Evolutionary conservation across 139 green algal genomes (phyloP).

Genomic region (Raphidocelis subcapitata): DNA sequence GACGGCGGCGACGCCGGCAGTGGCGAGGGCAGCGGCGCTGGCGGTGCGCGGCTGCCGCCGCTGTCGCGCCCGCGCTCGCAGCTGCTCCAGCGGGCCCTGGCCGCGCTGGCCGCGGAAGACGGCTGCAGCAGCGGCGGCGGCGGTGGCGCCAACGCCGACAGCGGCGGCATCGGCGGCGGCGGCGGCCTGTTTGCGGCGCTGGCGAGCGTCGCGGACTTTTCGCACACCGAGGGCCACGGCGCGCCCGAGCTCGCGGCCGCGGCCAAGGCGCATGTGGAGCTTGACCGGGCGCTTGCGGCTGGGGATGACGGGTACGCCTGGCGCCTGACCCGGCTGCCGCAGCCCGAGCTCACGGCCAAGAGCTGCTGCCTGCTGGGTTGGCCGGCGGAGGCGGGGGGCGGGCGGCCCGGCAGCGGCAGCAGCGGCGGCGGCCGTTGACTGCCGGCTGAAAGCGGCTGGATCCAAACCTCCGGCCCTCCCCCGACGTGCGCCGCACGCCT

Average conservation of each 20-base stretch:
- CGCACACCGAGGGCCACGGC: slow-evolving; percentile 13
- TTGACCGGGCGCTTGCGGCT: slow-evolving; percentile 6
- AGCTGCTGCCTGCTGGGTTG: slow-evolving; percentile 9
- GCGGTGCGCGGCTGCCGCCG: background rate
- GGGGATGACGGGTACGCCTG: slow-evolving; percentile 3
- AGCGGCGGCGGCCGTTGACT: too few relatives aligned
- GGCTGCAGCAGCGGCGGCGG: background rate
- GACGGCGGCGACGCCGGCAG: background rate
- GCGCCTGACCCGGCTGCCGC: slow-evolving; percentile 14
- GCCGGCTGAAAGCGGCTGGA: too few relatives aligned
- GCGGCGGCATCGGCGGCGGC: too few relatives aligned
- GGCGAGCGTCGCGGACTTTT: slow-evolving; percentile 20
- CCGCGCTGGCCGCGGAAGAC: background rate
- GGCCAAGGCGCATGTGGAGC: slow-evolving; percentile 28
- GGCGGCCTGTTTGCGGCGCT: slow-evolving; percentile 4
- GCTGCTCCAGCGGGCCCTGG: background rate
- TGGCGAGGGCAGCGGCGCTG: background rate
- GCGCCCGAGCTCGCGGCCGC: slow-evolving; percentile 11
- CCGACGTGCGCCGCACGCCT: too few relatives aligned
- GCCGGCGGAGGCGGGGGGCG: too few relatives aligned
- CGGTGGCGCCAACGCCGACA: background rate
- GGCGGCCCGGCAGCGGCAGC: too few relatives aligned
- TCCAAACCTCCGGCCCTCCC: too few relatives aligned
- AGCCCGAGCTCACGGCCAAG: slow-evolving; percentile 28
- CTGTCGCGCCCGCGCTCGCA: background rate